phyloP scores from a whole-genome alignment of 192 early-diverging fungal genomes.

The Podila verticillata region DNA sequence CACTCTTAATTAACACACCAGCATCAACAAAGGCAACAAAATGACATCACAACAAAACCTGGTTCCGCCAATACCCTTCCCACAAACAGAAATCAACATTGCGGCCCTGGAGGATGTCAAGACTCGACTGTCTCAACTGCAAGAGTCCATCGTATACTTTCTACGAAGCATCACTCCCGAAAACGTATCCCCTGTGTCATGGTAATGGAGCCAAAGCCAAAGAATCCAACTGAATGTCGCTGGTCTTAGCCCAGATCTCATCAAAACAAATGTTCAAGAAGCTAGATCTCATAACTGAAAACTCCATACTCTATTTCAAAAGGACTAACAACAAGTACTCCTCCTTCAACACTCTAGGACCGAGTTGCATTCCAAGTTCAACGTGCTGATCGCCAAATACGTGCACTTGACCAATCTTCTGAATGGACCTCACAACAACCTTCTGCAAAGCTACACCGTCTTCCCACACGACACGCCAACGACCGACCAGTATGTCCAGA shows the following conservation, averaged over 20 bases:
- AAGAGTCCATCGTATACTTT: conserved; percentile 45
- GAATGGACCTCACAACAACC: conserved; percentile 23
- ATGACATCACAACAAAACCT: not conserved
- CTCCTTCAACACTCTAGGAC: conserved; percentile 15
- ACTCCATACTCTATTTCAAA: not conserved
- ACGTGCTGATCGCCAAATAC: conserved; percentile 45
- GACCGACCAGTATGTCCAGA: conserved; percentile 41
- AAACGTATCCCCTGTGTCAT: conserved; percentile 29
- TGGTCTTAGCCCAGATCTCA: too few relatives aligned
- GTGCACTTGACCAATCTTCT: conserved; percentile 45
- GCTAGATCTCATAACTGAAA: not conserved
- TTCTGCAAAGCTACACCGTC: conserved; percentile 32
- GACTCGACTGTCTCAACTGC: conserved; percentile 43
- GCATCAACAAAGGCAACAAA: not conserved
- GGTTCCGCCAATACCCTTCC: conserved; percentile 24
- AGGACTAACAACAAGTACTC: not conserved
- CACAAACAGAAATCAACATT: conserved; percentile 40
- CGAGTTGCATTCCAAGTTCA: conserved; percentile 49
- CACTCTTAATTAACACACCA: not conserved
- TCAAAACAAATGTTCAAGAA: too few relatives aligned
- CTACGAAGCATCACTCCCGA: conserved; percentile 43
- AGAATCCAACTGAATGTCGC: too few relatives aligned
- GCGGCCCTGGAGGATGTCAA: conserved; percentile 42
- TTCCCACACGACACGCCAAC: conserved; percentile 39
- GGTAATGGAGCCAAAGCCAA: conserved; percentile 20